phyloP scores from a whole-genome alignment of 1,139 yeast species.

The Yamadazyma dendronema region DNA sequence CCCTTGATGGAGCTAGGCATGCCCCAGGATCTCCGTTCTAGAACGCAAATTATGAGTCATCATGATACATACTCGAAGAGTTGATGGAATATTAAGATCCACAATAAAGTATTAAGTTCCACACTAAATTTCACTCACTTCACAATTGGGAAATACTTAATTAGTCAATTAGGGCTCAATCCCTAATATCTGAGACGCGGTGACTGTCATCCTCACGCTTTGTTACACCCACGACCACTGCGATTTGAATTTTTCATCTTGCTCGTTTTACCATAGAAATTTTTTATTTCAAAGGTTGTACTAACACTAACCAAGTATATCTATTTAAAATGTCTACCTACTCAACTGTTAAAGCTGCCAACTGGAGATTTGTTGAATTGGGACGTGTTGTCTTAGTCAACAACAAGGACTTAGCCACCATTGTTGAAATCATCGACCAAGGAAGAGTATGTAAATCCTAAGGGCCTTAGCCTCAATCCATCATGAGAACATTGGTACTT shows the following conservation, averaged over 20 bases:
- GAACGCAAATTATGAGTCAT: slow-evolving; percentile 56
- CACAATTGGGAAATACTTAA: too few species aligned
- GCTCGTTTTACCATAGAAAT: slow-evolving; percentile 13
- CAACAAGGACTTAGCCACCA: slow-evolving; percentile 83
- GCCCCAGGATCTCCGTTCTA: slow-evolving; percentile 42
- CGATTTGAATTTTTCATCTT: slow-evolving; percentile 7
- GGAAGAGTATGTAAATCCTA: slow-evolving; percentile 86
- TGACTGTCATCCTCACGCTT: background rate
- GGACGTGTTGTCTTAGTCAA: slow-evolving; percentile 97
- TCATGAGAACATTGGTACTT: too few species aligned
- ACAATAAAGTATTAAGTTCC: background rate
- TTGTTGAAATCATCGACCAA: slow-evolving; percentile 98
- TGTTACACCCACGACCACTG: slow-evolving; percentile 4
- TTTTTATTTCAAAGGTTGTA: slow-evolving; percentile 14
- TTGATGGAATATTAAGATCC: background rate
- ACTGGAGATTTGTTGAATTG: slow-evolving; percentile 99
- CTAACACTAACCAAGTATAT: slow-evolving; percentile 8
- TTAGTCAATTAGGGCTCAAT: slow-evolving; percentile 6
- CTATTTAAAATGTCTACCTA: slow-evolving; percentile 30
- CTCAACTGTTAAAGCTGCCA: slow-evolving; percentile 88
- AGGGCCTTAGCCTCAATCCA: background rate
- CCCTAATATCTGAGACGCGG: slow-evolving; percentile 4
- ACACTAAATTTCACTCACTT: too few species aligned
- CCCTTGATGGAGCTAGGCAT: slow-evolving; percentile 49
- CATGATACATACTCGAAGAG: slow-evolving; percentile 18